phyloP scores from a whole-genome alignment of 2,329 filamentous ascomycete species.

The Ophiostoma fasciatum region DNA sequence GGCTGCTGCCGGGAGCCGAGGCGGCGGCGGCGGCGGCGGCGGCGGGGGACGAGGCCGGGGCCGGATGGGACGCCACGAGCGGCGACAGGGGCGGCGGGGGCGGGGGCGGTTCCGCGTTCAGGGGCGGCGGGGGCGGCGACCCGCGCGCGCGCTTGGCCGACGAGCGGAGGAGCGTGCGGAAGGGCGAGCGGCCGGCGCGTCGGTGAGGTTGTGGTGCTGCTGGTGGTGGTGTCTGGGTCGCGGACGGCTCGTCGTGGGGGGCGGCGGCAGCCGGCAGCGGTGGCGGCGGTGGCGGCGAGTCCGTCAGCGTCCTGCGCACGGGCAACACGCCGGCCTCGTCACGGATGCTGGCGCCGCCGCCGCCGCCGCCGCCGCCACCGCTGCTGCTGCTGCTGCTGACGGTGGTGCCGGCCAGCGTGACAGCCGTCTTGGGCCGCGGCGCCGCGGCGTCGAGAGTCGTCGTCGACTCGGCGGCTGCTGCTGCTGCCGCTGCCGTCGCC shows the following conservation, averaged over 20 bases:
- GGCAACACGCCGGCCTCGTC: not conserved
- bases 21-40: constrained; percentile 1
- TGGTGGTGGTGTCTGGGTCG: constrained; percentile 5
- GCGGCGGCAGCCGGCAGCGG: no score
- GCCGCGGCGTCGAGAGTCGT: no score
- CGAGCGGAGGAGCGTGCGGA: constrained; percentile 17
- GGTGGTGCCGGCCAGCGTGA: no score
- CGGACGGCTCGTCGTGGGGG: no score
- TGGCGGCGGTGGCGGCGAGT: no score
- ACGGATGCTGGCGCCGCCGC: not conserved
- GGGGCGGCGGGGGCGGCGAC: constrained; percentile 16
- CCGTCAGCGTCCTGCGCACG: not conserved
- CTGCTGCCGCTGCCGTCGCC: not conserved
- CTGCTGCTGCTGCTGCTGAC: not conserved
- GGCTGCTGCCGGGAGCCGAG: constrained; percentile 1
- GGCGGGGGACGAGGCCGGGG: not conserved
- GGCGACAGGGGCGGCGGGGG: no score
- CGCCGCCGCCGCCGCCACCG: not conserved
- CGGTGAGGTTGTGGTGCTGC: constrained; percentile 9
- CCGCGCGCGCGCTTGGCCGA: constrained; percentile 18
- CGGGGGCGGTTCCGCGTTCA: no score
- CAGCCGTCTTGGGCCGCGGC: no score
- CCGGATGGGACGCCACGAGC: no score
- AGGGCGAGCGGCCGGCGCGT: constrained; percentile 12
- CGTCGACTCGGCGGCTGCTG: not conserved